phyloP scores from a whole-genome alignment of 176 grass and related monocot species.

The Poa annua region DNA sequence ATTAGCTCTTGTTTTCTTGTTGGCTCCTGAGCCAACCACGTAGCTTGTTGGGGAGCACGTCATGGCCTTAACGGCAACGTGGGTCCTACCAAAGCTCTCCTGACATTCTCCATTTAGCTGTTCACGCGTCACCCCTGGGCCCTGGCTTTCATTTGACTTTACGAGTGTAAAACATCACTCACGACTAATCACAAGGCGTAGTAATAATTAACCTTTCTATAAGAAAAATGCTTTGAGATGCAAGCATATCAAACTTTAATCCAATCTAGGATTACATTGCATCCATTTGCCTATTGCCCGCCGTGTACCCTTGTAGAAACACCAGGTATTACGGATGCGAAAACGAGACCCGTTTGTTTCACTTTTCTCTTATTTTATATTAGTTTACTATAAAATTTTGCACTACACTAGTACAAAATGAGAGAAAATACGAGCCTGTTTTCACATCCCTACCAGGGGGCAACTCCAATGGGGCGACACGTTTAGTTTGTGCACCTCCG shows the following conservation, averaged over 20 bases:
- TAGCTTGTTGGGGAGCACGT: constrained; percentile 25
- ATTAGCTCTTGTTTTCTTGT: background rate
- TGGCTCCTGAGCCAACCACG: constrained; percentile 14
- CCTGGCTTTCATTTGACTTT: background rate
- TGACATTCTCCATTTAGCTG: constrained; percentile 21
- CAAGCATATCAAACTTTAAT: background rate
- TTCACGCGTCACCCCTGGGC: background rate
- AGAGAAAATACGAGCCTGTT: no score
- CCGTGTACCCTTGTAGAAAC: no score
- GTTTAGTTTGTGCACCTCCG: no score
- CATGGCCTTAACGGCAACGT: constrained; percentile 14
- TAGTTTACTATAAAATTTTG: no score
- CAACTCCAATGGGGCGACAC: no score
- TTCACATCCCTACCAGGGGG: no score
- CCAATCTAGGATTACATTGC: background rate
- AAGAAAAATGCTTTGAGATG: background rate
- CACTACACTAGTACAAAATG: no score
- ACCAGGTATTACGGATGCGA: no score
- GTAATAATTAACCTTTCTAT: background rate
- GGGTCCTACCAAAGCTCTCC: background rate
- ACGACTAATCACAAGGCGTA: background rate
- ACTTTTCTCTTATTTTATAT: no score
- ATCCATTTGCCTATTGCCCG: background rate
- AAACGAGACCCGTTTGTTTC: no score
- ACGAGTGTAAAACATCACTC: background rate